phyloP scores from a whole-genome alignment of 495 filamentous ascomycete species.

The Halenospora varia region DNA sequence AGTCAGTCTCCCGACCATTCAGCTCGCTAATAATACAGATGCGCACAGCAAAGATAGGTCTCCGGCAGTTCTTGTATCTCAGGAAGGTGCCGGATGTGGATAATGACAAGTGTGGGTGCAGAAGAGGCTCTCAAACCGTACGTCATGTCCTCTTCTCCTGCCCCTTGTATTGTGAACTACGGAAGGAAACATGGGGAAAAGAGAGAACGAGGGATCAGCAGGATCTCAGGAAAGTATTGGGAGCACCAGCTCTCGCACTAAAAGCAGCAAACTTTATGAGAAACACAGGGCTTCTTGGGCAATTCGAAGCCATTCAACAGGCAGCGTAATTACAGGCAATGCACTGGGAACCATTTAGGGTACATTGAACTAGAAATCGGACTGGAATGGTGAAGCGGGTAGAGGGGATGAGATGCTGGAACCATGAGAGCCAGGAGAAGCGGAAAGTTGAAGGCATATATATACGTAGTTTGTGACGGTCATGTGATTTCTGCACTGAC shows the following conservation, averaged over 20 bases:
- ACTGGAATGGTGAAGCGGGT: constrained; percentile 10
- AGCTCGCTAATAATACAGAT: constrained; percentile 27
- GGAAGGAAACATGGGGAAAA: constrained; percentile 26
- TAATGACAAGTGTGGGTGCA: constrained; percentile 26
- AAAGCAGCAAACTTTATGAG: constrained; percentile 29
- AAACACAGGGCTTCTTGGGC: constrained; percentile 26
- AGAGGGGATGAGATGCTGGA: not conserved
- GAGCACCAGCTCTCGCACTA: constrained; percentile 27
- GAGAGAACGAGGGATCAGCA: constrained; percentile 26
- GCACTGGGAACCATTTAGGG: constrained; percentile 1
- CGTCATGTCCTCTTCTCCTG: constrained; percentile 32
- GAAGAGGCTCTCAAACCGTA: constrained; percentile 24
- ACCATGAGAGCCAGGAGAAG: not conserved
- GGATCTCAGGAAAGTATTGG: constrained; percentile 17
- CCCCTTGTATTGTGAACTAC: too few relatives aligned
- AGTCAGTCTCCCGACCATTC: constrained; percentile 20
- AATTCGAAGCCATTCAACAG: constrained; percentile 21
- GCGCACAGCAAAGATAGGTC: constrained; percentile 29
- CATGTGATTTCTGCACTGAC: too few relatives aligned
- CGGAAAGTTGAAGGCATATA: too few relatives aligned
- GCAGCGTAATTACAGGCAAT: constrained; percentile 12
- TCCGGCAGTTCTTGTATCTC: constrained; percentile 32
- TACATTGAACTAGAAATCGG: constrained; percentile 5
- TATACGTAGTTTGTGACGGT: too few relatives aligned
- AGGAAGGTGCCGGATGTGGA: constrained; percentile 28